These are phyloP conservation scores for Sordariomycetes sp. DNA, from an alignment of 2,329 filamentous ascomycete species.

Conservation along the genomic window DNA sequence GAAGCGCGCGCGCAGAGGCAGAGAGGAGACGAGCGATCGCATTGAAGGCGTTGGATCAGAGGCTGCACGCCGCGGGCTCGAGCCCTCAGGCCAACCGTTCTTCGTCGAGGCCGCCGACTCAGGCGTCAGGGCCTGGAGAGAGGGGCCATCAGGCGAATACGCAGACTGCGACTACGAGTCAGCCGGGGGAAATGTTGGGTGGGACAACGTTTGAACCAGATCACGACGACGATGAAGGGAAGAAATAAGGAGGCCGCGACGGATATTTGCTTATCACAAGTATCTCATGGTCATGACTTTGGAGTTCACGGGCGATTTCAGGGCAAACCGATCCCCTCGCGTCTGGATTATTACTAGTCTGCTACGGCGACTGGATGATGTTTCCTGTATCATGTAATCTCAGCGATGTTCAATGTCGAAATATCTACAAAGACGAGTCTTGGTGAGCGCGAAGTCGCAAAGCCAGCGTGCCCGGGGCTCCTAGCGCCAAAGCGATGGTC, in stretches of 20 bases:
- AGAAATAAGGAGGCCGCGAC: background rate
- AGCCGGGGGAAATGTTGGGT: slow-evolving; percentile 48
- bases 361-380: too few relatives aligned
- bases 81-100: slow-evolving; percentile 7
- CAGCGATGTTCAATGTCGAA: too few relatives aligned
- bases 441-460: too few relatives aligned
- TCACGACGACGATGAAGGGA: slow-evolving; percentile 30
- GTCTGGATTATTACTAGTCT: too few relatives aligned
- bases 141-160: slow-evolving; percentile 46
- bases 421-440: too few relatives aligned
- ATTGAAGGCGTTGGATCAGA: slow-evolving; percentile 83
- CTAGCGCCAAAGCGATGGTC: too few relatives aligned
- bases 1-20: slow-evolving; percentile 78
- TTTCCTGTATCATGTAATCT: too few relatives aligned
- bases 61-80: slow-evolving; percentile 69
- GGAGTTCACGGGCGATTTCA: too few relatives aligned
- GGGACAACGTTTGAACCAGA: slow-evolving; percentile 65
- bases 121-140: slow-evolving; percentile 43
- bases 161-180: slow-evolving; percentile 49
- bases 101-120: slow-evolving; percentile 22
- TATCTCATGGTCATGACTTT: too few relatives aligned
- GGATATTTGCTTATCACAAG: too few relatives aligned
- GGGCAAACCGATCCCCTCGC: too few relatives aligned
- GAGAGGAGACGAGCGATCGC: slow-evolving; percentile 84
- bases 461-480: too few relatives aligned